These are phyloP conservation scores for Nepenthes alata DNA, from an alignment of 179 eudicot genomes.

Conservation along the genomic window DNA sequence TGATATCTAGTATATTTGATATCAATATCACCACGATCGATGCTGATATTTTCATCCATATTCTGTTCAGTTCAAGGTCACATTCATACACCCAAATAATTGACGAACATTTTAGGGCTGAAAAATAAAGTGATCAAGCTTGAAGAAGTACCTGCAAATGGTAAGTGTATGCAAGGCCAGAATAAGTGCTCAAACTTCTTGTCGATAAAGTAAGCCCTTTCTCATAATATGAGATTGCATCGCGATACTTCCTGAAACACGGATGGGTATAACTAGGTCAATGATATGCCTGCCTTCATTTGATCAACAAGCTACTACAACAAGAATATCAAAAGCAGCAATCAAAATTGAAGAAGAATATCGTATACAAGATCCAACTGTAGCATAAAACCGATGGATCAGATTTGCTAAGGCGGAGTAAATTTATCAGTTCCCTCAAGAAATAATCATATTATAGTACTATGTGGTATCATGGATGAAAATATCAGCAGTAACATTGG, in stretches of 20 bases:
- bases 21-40: too few species aligned
- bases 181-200: slow-evolving; percentile 80
- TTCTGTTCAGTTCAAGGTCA: not conserved
- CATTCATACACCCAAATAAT: not conserved
- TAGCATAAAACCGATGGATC: too few species aligned
- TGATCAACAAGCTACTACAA: not conserved
- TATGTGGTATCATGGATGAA: too few species aligned
- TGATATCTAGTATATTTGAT: too few species aligned
- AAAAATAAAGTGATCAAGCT: not conserved
- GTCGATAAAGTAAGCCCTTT: slow-evolving; percentile 87
- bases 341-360: not conserved
- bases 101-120: not conserved
- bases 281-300: not conserved
- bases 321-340: not conserved
- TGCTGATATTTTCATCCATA: too few species aligned
- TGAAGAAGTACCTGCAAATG: slow-evolving; percentile 69
- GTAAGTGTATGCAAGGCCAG: slow-evolving; percentile 95
- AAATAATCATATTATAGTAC: too few species aligned
- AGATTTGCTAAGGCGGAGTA: too few species aligned
- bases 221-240: slow-evolving; percentile 74
- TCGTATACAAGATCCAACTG: not conserved
- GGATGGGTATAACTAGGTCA: not conserved
- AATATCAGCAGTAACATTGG: too few species aligned
- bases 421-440: too few species aligned
- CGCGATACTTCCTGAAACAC: slow-evolving; percentile 62